Evolutionary conservation across 2,329 filamentous ascomycete genomes (phyloP), one percentile per base, ranked within the genome.

Genomic region (Lithohypha guttulata): DNA sequence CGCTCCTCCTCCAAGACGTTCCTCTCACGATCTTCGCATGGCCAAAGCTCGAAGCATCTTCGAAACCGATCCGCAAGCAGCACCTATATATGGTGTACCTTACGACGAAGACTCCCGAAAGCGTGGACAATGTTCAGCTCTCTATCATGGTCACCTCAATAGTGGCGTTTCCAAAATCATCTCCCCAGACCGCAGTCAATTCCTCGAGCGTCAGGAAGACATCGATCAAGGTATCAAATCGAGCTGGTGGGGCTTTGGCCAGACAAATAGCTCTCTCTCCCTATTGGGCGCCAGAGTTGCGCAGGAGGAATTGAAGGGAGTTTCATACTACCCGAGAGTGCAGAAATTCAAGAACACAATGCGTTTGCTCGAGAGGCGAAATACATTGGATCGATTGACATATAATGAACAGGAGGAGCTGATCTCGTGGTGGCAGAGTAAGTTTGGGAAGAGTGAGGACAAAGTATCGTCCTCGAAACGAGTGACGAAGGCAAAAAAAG

Each of bases 221-320:
- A 32, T 32, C 13, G 29, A 32, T 17, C n/a, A n/a, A 4, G 13
- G 17, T 17, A 4, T 11, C n/a, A 19, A 32, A 17, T 17, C 10
- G 6, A 32, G 17, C 29, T 32, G 29, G 29, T 17, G 14, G n/a
- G 29, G 29, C 29, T 32, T 32, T 17, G 17, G n/a, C n/a, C n/a
- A 17, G 10, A 17, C 14, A 17, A 10, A 10, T 5, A 11, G 10
- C 29, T n/a, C 11, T 3, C 29, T 15, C 29, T 11, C 26, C 4
- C 26, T 28, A 14, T 4, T 6, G 9, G 15, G 26, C 26, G n/a
- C 15, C 9, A 10, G 9, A 11, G 26, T 14, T n/a, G 26, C 26
- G 4, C n/a, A 28, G 11, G 26, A 28, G 9, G 11, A n/a, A 11
- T 28, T 14, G 4, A 4, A 11, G 15, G 15, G 15, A 4, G n/a